Base-by-base conservation (phyloP, 2,329 filamentous ascomycete genomes). In the Aspergillus bombycis region DNA sequence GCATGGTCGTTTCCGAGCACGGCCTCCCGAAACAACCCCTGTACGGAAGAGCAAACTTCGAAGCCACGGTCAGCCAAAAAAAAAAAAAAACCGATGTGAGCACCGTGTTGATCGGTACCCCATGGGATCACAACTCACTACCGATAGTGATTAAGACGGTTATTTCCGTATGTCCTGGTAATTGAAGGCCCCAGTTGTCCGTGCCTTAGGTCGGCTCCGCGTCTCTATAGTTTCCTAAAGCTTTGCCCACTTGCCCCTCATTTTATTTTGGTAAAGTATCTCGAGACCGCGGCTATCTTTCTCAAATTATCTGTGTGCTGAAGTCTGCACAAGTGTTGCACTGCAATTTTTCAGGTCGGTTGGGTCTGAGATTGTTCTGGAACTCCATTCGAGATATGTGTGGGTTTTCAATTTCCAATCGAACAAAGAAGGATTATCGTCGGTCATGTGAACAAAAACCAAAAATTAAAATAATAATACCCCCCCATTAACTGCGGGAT, bases 1-100 rank as follows among this genome's bases (percentile, higher is more conserved):
- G 61, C 65, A 48, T 65, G 57, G 63, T 65, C 36, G 32, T 59
- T 65, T 58, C 46, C 54, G 60, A 62, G 58, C 58, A 65, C 57
- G 61, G 63, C 63, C 58, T 60, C 43, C 57, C 55, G 55, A 54
- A 52, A 41, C 54, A 45, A 50, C 50, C 52, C 28, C 16, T 52
- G 48, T 32, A 52, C 48, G 26, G 28, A 19, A 14, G 46, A n/a
- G 28, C 48, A 21, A 52, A 32, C 26, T n/a, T 45, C 5, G 23
- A 57, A 41, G 55, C 43, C 36, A 45, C 3, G 28, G 54, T 36
- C 34, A 57, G 21, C 30, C 28, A 56, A 43, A 41, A 36, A 36
- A 36, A 36, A 16, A 36, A 16, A 36, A 36, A 19, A 30, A 50
- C 45, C 14, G 46, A 52, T 34, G 26, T 19, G 26, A 26, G 26